Conservation (phyloP, 164 flowering plant species). For the Vitis rotundifolia region DNA sequence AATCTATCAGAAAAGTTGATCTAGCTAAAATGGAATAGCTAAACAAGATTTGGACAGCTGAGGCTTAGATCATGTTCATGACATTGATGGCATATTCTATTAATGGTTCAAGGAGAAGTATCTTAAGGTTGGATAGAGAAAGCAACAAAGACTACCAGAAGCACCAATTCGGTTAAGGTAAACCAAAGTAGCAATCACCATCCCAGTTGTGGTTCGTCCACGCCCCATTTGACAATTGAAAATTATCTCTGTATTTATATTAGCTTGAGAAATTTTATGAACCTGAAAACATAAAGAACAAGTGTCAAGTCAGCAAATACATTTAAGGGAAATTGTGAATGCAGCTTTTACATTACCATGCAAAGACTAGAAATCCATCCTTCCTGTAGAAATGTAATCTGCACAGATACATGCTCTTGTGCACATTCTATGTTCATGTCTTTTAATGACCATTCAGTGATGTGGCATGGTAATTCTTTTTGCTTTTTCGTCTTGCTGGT, state of each 20-base stretch:
- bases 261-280: constrained; percentile 67
- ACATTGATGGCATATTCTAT: not conserved
- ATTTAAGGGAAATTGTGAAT: not conserved
- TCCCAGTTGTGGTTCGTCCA: constrained; percentile 95
- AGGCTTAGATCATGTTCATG: not conserved
- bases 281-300: constrained; percentile 47
- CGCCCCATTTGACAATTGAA: constrained; percentile 99
- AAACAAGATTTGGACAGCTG: not conserved
- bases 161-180: constrained; percentile 81
- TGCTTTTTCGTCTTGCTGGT: no score
- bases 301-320: not conserved
- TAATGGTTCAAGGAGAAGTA: not conserved
- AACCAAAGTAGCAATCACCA: constrained; percentile 95
- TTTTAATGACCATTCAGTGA: no score
- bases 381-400: no score
- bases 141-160: constrained; percentile 59
- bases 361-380: no score
- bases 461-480: no score
- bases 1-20: no score
- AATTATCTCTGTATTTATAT: constrained; percentile 70
- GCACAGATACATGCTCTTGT: no score
- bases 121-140: not conserved
- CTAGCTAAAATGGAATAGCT: not conserved
- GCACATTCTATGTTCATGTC: no score
- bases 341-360: no score